Evolutionary conservation across 805 yeast species (phyloP).

Genomic region (Barnettozyma botsteinii): DNA sequence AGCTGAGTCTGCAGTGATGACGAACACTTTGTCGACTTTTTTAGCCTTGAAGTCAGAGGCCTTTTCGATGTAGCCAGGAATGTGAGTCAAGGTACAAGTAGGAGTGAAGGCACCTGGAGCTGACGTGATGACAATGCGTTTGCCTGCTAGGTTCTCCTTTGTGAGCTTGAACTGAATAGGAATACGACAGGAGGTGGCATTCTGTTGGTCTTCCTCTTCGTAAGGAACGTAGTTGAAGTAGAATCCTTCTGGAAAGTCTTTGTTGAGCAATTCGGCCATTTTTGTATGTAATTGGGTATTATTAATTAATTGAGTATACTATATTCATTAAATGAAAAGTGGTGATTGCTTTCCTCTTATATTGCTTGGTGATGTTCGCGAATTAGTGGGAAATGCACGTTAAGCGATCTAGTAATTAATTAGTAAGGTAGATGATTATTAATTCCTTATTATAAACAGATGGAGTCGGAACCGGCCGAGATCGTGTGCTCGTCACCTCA

Average conservation of each 20-base stretch:
- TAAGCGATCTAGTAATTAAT: not conserved
- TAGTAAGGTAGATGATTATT: too few relatives aligned
- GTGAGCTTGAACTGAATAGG: constrained; percentile 23
- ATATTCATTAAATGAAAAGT: too few relatives aligned
- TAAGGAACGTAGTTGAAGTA: constrained; percentile 26
- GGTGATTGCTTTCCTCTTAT: too few relatives aligned
- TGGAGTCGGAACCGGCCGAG: not conserved
- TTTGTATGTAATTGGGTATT: too few relatives aligned
- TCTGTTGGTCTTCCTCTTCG: constrained; percentile 23
- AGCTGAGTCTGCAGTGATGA: constrained; percentile 65
- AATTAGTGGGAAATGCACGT: too few relatives aligned
- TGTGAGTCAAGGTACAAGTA: constrained; percentile 65
- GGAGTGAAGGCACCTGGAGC: constrained; percentile 91
- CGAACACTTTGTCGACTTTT: constrained; percentile 55
- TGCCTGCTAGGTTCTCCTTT: constrained; percentile 23
- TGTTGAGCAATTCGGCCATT: constrained; percentile 20
- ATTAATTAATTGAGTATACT: too few relatives aligned
- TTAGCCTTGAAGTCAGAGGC: constrained; percentile 46
- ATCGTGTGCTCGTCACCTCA: constrained; percentile 16
- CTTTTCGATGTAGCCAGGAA: constrained; percentile 58
- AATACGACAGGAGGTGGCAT: constrained; percentile 21
- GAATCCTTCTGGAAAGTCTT: constrained; percentile 26
- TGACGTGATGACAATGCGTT: constrained; percentile 55
- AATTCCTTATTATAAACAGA: not conserved
- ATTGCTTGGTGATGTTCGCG: too few relatives aligned